Percentiles rank a stretch among this genome's conserved stretches.
These are phyloP conservation scores for Mortierella sp. DNA, from an alignment of 371 early-diverging fungal species.

Conservation along the genomic window DNA sequence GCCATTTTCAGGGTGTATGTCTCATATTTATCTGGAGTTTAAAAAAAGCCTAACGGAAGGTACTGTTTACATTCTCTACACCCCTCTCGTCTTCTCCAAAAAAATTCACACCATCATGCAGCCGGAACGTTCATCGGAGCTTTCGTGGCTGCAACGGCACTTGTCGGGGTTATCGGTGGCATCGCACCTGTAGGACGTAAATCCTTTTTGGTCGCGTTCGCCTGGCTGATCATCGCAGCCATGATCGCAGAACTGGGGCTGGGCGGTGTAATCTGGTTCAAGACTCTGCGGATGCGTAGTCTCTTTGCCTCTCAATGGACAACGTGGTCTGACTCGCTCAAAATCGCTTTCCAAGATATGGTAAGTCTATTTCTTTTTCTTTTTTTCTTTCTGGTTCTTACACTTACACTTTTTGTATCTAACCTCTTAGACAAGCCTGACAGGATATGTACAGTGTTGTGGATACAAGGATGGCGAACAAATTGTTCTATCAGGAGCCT, in stretches of 20 bases:
- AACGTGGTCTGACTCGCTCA: slow-evolving; percentile 36
- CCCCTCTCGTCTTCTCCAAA: neutral
- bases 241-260: slow-evolving; percentile 41
- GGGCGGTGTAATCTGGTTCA: slow-evolving; percentile 54
- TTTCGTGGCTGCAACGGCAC: slow-evolving; percentile 26
- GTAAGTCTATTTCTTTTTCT: slow-evolving; percentile 10
- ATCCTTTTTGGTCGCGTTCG: slow-evolving; percentile 24
- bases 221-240: slow-evolving; percentile 37
- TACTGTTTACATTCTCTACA: too few relatives aligned
- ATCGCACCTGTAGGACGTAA: slow-evolving; percentile 40
- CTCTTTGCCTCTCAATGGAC: slow-evolving; percentile 39
- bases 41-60: too few relatives aligned
- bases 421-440: slow-evolving; percentile 21
- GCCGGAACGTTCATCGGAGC: slow-evolving; percentile 48
- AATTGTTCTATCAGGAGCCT: slow-evolving; percentile 17
- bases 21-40: too few relatives aligned
- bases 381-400: neutral
- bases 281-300: slow-evolving; percentile 48
- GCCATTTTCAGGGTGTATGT: too few relatives aligned
- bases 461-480: slow-evolving; percentile 21
- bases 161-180: slow-evolving; percentile 37
- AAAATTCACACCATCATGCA: neutral
- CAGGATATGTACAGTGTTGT: slow-evolving; percentile 46
- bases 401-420: neutral
- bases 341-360: slow-evolving; percentile 50